Percentiles rank a stretch among this genome's conserved stretches.
These are phyloP conservation scores for Microbotryomycetes sp. DNA, from an alignment of 1,284 basidiomycete genomes.

Conservation along the genomic window DNA sequence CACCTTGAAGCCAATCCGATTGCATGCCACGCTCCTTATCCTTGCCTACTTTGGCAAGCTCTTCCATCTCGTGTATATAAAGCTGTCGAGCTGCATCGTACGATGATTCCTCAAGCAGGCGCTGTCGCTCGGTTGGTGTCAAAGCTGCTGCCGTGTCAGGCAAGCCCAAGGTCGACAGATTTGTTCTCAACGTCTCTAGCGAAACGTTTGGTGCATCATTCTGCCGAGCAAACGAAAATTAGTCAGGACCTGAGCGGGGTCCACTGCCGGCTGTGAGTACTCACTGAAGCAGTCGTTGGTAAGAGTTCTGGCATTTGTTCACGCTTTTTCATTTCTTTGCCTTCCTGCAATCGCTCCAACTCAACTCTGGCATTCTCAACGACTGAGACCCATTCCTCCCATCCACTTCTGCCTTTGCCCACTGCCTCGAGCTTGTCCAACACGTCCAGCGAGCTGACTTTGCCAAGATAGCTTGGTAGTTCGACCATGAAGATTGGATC, in stretches of 20 bases:
- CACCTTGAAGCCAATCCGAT: conserved; percentile 57
- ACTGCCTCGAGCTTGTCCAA: conserved; percentile 24
- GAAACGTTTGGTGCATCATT: conserved; percentile 22
- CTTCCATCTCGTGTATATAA: conserved; percentile 58
- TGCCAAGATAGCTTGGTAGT: conserved; percentile 23
- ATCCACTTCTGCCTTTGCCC: conserved; percentile 14
- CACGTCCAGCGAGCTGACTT: conserved; percentile 13
- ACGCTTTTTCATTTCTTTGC: conserved; percentile 2
- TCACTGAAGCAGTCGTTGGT: conserved; percentile 5
- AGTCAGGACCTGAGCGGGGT: not conserved
- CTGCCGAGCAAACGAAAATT: not conserved
- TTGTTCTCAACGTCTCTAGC: conserved; percentile 28
- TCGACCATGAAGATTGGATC: conserved; percentile 29
- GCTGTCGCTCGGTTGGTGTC: conserved; percentile 59
- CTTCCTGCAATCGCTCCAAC: conserved; percentile 19
- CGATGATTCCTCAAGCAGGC: conserved; percentile 72
- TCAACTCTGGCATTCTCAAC: conserved; percentile 17
- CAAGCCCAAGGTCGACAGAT: conserved; percentile 23
- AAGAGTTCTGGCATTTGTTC: conserved; percentile 6
- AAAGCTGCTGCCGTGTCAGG: conserved; percentile 12
- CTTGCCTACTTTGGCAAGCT: conserved; percentile 56
- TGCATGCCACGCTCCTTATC: conserved; percentile 49
- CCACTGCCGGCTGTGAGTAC: not conserved
- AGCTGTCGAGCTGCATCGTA: conserved; percentile 73
- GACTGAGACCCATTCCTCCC: conserved; percentile 12